phyloP scores from a whole-genome alignment of 352 stramenopile genomes.

The Pythium plurisporium region DNA sequence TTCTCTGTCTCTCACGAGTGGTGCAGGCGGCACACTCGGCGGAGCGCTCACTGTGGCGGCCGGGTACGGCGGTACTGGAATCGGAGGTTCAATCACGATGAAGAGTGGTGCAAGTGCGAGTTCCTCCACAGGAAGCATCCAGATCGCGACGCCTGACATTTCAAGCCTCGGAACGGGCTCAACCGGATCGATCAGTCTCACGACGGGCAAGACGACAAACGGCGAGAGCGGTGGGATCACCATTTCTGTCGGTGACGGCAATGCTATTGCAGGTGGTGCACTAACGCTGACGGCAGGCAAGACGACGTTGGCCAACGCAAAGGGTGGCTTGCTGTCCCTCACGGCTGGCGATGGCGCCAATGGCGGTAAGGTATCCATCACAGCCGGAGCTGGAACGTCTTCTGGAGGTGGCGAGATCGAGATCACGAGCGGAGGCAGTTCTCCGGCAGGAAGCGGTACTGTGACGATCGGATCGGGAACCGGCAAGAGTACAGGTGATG shows the following conservation, averaged over 20 bases:
- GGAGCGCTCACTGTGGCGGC: slow-evolving; percentile 2
- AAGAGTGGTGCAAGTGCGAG: slow-evolving; percentile 14
- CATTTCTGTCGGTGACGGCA: slow-evolving; percentile 37
- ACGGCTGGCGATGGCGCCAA: slow-evolving; percentile 31
- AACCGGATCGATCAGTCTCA: slow-evolving; percentile 13
- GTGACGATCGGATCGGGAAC: slow-evolving; percentile 22
- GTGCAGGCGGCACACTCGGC: slow-evolving; percentile 8
- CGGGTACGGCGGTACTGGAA: background rate
- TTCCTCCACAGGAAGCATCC: slow-evolving; percentile 27
- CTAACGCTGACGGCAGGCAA: slow-evolving; percentile 36
- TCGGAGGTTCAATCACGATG: slow-evolving; percentile 15
- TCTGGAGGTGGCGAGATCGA: slow-evolving; percentile 35
- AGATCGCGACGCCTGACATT: slow-evolving; percentile 21
- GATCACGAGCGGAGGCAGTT: slow-evolving; percentile 39
- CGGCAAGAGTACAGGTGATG: slow-evolving; percentile 15
- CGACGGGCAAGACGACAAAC: slow-evolving; percentile 8
- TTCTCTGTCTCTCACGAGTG: slow-evolving; percentile 10
- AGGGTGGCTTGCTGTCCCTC: slow-evolving; percentile 35
- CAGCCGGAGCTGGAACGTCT: slow-evolving; percentile 33
- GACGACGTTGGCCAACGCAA: slow-evolving; percentile 25
- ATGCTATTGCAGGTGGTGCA: slow-evolving; percentile 32
- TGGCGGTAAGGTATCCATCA: slow-evolving; percentile 22
- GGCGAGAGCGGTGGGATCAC: slow-evolving; percentile 28
- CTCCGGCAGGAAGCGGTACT: slow-evolving; percentile 17
- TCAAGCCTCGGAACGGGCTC: slow-evolving; percentile 10